Percentiles rank a stretch among this genome's conserved stretches.
These are phyloP conservation scores for Chrysosporium queenslandicum DNA, from an alignment of 2,329 filamentous ascomycete species.

Conservation along the genomic window DNA sequence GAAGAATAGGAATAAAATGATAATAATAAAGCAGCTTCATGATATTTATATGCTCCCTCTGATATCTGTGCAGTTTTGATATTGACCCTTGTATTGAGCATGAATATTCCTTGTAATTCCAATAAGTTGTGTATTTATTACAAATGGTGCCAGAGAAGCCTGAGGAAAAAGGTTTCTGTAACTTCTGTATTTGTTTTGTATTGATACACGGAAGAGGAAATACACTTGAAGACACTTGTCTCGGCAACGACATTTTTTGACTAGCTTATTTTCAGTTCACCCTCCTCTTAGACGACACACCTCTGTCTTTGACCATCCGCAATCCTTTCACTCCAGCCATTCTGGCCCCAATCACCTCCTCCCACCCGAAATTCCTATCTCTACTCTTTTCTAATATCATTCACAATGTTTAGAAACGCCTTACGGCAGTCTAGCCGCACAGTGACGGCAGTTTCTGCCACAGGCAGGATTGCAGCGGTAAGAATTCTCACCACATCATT, in stretches of 20 bases:
- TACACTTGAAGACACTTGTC: constrained; percentile 14
- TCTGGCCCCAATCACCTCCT: constrained; percentile 35
- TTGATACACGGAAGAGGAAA: not conserved
- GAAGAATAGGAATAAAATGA: no score
- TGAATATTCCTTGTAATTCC: no score
- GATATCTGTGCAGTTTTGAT: no score
- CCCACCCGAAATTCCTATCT: constrained; percentile 35
- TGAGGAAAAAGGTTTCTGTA: not conserved
- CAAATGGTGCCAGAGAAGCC: no score
- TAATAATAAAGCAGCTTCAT: no score
- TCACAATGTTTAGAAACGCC: constrained; percentile 94
- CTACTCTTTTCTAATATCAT: constrained; percentile 34
- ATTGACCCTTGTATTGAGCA: no score
- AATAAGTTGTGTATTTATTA: no score
- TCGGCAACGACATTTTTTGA: constrained; percentile 38
- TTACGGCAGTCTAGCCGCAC: constrained; percentile 93
- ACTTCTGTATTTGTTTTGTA: not conserved
- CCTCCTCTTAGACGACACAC: constrained; percentile 45
- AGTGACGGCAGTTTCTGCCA: constrained; percentile 85
- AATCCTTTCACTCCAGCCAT: constrained; percentile 34
- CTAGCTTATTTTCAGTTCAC: constrained; percentile 58
- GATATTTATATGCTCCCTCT: no score
- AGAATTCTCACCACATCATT: constrained; percentile 47
- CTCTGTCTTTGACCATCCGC: constrained; percentile 36
- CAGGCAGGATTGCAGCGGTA: constrained; percentile 88